Evolutionary conservation across 2,329 filamentous ascomycete species (phyloP).

Genomic region (Epichloe coenophiala): DNA sequence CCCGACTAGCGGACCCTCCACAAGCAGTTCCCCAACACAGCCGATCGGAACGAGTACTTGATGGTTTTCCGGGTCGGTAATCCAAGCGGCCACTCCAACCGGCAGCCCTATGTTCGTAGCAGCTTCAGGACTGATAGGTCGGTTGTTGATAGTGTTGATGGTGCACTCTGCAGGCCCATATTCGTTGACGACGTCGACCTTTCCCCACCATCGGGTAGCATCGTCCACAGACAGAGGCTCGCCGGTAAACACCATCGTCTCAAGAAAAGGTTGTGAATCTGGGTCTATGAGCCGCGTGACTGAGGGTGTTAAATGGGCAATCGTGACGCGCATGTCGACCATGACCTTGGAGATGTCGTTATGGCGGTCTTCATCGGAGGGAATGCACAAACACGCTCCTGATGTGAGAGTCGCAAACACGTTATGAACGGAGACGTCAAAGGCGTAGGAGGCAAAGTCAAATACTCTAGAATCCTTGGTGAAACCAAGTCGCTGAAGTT

Average conservation of each 20-base stretch:
- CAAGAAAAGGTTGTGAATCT: too few species aligned
- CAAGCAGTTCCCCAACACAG: slow-evolving; percentile 19
- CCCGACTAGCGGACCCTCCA: slow-evolving; percentile 33
- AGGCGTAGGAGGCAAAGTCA: slow-evolving; percentile 9
- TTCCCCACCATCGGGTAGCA: not conserved
- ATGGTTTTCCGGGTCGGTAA: not conserved
- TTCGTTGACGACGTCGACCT: not conserved
- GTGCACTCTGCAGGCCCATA: not conserved
- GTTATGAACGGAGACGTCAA: slow-evolving; percentile 7
- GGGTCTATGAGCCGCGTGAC: too few species aligned
- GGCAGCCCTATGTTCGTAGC: too few species aligned
- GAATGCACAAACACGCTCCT: slow-evolving; percentile 6
- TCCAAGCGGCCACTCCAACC: not conserved
- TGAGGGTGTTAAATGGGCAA: too few species aligned
- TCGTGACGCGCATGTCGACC: too few species aligned
- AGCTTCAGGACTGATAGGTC: not conserved
- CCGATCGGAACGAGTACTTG: not conserved
- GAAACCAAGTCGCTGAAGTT: too few species aligned
- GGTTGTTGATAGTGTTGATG: not conserved
- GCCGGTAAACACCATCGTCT: not conserved
- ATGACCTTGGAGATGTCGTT: too few species aligned
- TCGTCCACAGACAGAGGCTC: slow-evolving; percentile 5
- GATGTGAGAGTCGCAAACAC: slow-evolving; percentile 3
- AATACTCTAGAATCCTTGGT: slow-evolving; percentile 6
- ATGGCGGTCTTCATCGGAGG: not conserved